phyloP scores from a whole-genome alignment of 2,329 filamentous ascomycete genomes.

The Penicillium thymicola region DNA sequence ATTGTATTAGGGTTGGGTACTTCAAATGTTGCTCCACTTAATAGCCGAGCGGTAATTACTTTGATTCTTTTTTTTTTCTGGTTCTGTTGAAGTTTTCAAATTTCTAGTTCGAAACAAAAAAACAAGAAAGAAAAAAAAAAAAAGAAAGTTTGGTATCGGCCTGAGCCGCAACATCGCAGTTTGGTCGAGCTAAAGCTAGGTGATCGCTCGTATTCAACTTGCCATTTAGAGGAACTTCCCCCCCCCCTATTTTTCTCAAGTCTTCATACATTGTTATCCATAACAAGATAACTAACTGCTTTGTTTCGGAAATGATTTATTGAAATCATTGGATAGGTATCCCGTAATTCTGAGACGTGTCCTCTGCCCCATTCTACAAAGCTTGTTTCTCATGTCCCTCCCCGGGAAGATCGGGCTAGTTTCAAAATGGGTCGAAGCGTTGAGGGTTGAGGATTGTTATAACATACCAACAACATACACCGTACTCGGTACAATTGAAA shows the following conservation, averaged over 20 bases:
- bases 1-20: neutral
- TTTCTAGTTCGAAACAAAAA: neutral
- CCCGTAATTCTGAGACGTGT: neutral
- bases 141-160: slow-evolving; percentile 18
- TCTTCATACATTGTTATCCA: too few relatives aligned
- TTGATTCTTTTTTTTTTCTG: neutral
- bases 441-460: neutral
- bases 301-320: neutral
- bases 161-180: slow-evolving; percentile 18
- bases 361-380: slow-evolving; percentile 11
- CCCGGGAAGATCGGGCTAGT: slow-evolving; percentile 10
- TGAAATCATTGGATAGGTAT: neutral
- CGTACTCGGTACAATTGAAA: too few relatives aligned
- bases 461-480: neutral
- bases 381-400: slow-evolving; percentile 13
- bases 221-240: neutral
- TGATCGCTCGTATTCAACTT: slow-evolving; percentile 22
- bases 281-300: neutral
- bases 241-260: neutral
- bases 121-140: neutral
- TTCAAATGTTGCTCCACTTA: neutral
- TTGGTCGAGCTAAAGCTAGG: neutral
- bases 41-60: slow-evolving; percentile 1
- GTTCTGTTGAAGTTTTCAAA: neutral
- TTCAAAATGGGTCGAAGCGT: slow-evolving; percentile 5